Conservation (phyloP, 2,329 filamentous ascomycete species). For the Fusarium humuli region DNA sequence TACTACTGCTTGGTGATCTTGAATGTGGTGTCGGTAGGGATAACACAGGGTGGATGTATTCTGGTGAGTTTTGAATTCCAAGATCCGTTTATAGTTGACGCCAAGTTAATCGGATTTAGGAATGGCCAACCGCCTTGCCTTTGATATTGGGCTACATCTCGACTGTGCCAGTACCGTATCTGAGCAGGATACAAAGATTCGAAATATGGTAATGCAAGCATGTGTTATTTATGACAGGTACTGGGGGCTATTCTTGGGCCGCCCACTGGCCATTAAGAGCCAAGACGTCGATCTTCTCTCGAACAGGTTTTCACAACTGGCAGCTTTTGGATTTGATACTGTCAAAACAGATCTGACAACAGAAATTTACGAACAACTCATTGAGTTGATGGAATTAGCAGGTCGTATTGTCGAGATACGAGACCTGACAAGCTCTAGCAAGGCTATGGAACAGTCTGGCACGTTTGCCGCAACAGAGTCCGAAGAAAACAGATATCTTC, state of each 20-base stretch:
- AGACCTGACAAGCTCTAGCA: slow-evolving; percentile 52
- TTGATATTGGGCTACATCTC: slow-evolving; percentile 63
- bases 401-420: slow-evolving; percentile 62
- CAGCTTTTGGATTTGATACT: slow-evolving; percentile 47
- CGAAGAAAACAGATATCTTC: slow-evolving; percentile 61
- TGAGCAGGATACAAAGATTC: slow-evolving; percentile 60
- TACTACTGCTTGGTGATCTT: slow-evolving; percentile 63
- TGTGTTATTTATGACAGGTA: slow-evolving; percentile 66
- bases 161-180: slow-evolving; percentile 57
- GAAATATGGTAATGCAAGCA: slow-evolving; percentile 64
- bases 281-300: slow-evolving; percentile 62
- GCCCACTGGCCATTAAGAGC: slow-evolving; percentile 65
- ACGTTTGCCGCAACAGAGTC: slow-evolving; percentile 47
- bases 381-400: slow-evolving; percentile 67
- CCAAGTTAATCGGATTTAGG: slow-evolving; percentile 38
- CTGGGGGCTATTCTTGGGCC: slow-evolving; percentile 66
- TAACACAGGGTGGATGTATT: slow-evolving; percentile 67
- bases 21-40: slow-evolving; percentile 66
- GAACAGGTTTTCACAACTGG: slow-evolving; percentile 58
- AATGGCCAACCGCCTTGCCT: slow-evolving; percentile 59
- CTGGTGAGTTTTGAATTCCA: slow-evolving; percentile 52
- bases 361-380: slow-evolving; percentile 63
- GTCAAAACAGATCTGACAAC: slow-evolving; percentile 32
- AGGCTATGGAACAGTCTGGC: slow-evolving; percentile 48
- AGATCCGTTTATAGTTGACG: neutral